Conservation (phyloP, 2,329 filamentous ascomycete species). For the Endoconidiophora polonica region DNA sequence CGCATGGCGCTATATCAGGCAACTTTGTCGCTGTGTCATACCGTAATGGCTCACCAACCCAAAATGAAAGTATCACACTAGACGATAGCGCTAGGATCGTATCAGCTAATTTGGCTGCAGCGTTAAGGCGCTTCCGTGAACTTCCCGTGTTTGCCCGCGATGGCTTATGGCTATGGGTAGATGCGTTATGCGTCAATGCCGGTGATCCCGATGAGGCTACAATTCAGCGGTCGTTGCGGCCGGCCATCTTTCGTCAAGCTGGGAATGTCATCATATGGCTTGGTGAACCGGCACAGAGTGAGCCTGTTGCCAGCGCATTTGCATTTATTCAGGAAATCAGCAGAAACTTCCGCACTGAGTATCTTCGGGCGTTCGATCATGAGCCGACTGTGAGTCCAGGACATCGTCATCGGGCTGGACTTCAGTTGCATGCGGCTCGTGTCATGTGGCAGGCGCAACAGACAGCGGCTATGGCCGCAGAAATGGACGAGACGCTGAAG, state of each 20-base stretch:
- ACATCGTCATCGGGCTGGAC: slow-evolving; percentile 6
- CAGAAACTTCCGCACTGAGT: slow-evolving; percentile 9
- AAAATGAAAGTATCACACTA: slow-evolving; percentile 5
- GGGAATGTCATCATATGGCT: slow-evolving; percentile 14
- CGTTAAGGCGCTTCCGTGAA: slow-evolving; percentile 11
- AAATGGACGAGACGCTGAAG: slow-evolving; percentile 9
- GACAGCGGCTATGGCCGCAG: slow-evolving; percentile 2
- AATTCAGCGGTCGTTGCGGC: slow-evolving; percentile 10
- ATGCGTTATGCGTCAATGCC: slow-evolving; percentile 15
- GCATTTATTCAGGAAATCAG: slow-evolving; percentile 10
- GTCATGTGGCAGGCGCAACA: slow-evolving; percentile 9
- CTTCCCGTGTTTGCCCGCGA: slow-evolving; percentile 8
- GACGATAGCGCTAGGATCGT: slow-evolving; percentile 2
- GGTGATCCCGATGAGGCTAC: slow-evolving; percentile 12
- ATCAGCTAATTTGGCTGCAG: slow-evolving; percentile 4
- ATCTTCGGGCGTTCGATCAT: slow-evolving; percentile 8
- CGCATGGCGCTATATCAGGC: slow-evolving; percentile 9
- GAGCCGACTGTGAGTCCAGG: slow-evolving; percentile 9
- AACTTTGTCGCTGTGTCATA: slow-evolving; percentile 12
- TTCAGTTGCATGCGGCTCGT: slow-evolving; percentile 9
- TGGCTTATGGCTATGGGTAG: slow-evolving; percentile 16
- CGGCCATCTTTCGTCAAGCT: slow-evolving; percentile 13
- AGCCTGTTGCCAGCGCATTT: slow-evolving; percentile 8
- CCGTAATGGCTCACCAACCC: neutral
- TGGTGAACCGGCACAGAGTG: slow-evolving; percentile 12